Percentiles rank a stretch among this genome's conserved stretches.
Conservation (phyloP, 1,284 basidiomycete genomes). For the Peniophora sp. region DNA sequence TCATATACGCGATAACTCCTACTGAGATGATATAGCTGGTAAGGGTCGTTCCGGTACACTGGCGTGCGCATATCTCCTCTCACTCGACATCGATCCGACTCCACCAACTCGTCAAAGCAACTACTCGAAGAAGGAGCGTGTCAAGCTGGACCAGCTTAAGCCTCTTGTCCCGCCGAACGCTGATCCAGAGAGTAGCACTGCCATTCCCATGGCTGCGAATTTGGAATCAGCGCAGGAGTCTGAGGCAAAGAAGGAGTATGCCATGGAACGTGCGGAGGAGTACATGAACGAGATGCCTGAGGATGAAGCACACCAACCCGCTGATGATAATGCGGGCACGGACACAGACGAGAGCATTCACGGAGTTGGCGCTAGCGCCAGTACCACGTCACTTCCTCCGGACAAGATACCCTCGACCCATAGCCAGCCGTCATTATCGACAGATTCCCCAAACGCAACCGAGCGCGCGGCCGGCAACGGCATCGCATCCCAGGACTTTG, state of each 20-base stretch:
- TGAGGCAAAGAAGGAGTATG: conserved; percentile 32
- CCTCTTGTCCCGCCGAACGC: background rate
- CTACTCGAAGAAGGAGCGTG: conserved; percentile 24
- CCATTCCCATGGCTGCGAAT: background rate
- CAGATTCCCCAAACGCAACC: no score
- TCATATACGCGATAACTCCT: conserved; percentile 1
- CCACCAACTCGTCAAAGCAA: conserved; percentile 42
- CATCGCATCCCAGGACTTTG: no score
- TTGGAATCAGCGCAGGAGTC: background rate
- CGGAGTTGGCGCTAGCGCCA: background rate
- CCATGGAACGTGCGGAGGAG: conserved; percentile 38
- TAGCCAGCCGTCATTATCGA: no score
- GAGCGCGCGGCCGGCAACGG: no score
- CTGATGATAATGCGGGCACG: conserved; percentile 7
- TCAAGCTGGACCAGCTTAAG: conserved; percentile 2
- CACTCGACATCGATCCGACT: conserved; percentile 38
- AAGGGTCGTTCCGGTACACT: conserved; percentile 81
- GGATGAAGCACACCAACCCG: conserved; percentile 20
- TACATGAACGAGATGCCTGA: conserved; percentile 40
- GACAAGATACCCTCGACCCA: no score
- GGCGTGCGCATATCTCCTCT: conserved; percentile 74
- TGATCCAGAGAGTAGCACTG: background rate
- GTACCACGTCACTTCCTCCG: background rate
- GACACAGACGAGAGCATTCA: conserved; percentile 1
- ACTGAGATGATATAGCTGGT: conserved; percentile 40